Conservation (phyloP, 257 asterid genomes). For the Capsicum chinense region DNA sequence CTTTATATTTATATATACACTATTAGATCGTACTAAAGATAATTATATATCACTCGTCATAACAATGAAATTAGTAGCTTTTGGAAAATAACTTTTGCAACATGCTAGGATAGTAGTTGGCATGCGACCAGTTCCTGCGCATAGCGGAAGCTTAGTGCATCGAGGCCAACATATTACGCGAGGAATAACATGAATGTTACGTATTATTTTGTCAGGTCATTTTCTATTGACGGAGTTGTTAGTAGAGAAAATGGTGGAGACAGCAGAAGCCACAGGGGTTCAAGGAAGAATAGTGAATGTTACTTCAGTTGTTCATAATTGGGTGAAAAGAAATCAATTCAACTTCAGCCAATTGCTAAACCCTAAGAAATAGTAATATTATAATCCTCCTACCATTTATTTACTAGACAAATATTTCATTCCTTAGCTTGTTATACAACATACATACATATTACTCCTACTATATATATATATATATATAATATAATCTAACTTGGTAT, state of each 20-base stretch:
- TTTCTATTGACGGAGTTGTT: slow-evolving; percentile 82
- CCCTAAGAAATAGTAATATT: slow-evolving; percentile 62
- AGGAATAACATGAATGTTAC: background rate
- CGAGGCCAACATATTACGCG: background rate
- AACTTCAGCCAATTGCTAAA: slow-evolving; percentile 64
- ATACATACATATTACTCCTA: background rate
- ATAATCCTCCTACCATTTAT: background rate
- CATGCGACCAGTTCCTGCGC: no score
- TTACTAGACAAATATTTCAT: background rate
- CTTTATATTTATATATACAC: no score
- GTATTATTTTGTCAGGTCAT: slow-evolving; percentile 61
- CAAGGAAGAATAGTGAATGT: slow-evolving; percentile 93
- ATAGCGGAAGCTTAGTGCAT: no score
- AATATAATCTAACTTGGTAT: background rate
- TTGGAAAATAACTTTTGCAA: background rate
- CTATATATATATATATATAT: no score
- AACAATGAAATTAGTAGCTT: no score
- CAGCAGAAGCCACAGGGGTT: slow-evolving; percentile 65
- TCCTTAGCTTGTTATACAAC: background rate
- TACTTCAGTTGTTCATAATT: slow-evolving; percentile 80
- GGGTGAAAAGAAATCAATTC: slow-evolving; percentile 68
- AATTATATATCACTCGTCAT: background rate
- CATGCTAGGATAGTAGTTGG: no score
- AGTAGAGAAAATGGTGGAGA: slow-evolving; percentile 78
- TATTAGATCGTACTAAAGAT: background rate